Evolutionary conservation across 345 rosid genomes (phyloP), one percentile per base, ranked within the genome.

Genomic region (Eucalyptus erythrocorys): DNA sequence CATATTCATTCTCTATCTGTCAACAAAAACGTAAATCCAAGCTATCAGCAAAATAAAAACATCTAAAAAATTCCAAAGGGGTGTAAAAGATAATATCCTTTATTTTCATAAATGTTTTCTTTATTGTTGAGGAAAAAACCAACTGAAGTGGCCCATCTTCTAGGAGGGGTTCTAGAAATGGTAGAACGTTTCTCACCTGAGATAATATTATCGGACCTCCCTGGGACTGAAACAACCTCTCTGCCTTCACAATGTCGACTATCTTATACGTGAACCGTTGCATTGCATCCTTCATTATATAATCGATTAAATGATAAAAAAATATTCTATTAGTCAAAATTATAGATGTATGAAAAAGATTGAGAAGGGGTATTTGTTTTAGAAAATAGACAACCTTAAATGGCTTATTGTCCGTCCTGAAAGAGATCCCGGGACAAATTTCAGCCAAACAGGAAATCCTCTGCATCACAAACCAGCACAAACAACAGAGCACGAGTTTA

Each of bases 141-240:
- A 45, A 15, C n/a, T 12, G 49, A 55, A 15, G 37, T 4, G 45
- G 8, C 47, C 50, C 61, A 26, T 13, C 50, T 47, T 34, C 43
- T n/a, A 27, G 8, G 34, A 53, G 82, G 81, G 82, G 82, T 76
- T 76, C 14, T 21, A 37, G 82, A 55, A 48, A 68, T 34, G 19
- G 43, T 50, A 24, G 22, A 49, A 47, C 11, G 8, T 10, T 61
- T 59, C 53, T 87, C 50, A 93, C 94, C 92, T 93, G 94, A 17
- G 94, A 90, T 17, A 93, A 93, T 88, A 93, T 93, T 48, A 92
- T 93, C 45, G 94, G 94, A 27, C 94, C 94, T 53, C 93, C 94
- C 37, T 93, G 93, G 26, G 91, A 64, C 90, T 92, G 91, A 45
- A 92, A 93, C 43, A 93, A 55, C 50, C 88, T 90, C 87, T 93